These are phyloP conservation scores for Novakomyces olei DNA, from an alignment of 805 yeast genomes.

Conservation along the genomic window DNA sequence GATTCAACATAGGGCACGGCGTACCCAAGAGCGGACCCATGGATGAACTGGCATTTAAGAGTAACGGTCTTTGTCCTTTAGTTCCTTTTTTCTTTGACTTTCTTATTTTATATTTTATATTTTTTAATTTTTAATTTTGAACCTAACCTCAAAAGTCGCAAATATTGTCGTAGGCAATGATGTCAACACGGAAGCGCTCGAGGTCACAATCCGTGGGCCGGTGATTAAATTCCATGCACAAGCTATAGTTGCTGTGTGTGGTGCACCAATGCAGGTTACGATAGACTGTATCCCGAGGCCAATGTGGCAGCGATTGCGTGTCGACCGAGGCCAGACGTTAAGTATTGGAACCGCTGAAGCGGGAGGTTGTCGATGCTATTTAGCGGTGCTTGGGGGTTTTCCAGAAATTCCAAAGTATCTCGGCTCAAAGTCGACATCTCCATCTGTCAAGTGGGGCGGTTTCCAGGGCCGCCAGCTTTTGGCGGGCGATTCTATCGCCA, in stretches of 20 bases:
- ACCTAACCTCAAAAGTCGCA: no score
- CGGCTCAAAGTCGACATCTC: slow-evolving; percentile 93
- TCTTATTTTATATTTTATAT: no score
- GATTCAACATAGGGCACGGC: slow-evolving; percentile 75
- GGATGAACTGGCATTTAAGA: slow-evolving; percentile 85
- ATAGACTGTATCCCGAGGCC: slow-evolving; percentile 34
- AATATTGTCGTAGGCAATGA: slow-evolving; percentile 81
- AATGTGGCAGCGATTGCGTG: slow-evolving; percentile 51
- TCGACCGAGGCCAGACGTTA: slow-evolving; percentile 56
- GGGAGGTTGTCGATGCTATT: slow-evolving; percentile 67
- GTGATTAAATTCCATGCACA: slow-evolving; percentile 64
- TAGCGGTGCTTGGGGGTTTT: slow-evolving; percentile 80
- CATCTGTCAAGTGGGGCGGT: slow-evolving; percentile 79
- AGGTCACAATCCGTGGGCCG: slow-evolving; percentile 75
- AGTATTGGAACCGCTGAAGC: slow-evolving; percentile 55
- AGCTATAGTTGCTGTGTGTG: slow-evolving; percentile 59
- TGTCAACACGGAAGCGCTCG: slow-evolving; percentile 66
- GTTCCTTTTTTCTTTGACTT: no score
- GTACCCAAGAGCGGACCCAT: slow-evolving; percentile 98
- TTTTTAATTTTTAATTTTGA: no score
- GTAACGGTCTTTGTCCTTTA: no score
- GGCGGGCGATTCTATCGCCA: slow-evolving; percentile 38
- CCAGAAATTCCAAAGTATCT: slow-evolving; percentile 72
- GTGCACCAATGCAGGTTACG: slow-evolving; percentile 53
- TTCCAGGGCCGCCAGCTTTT: slow-evolving; percentile 79